phyloP scores from a whole-genome alignment of 2,329 filamentous ascomycete species.

The Lachnellula cervina region DNA sequence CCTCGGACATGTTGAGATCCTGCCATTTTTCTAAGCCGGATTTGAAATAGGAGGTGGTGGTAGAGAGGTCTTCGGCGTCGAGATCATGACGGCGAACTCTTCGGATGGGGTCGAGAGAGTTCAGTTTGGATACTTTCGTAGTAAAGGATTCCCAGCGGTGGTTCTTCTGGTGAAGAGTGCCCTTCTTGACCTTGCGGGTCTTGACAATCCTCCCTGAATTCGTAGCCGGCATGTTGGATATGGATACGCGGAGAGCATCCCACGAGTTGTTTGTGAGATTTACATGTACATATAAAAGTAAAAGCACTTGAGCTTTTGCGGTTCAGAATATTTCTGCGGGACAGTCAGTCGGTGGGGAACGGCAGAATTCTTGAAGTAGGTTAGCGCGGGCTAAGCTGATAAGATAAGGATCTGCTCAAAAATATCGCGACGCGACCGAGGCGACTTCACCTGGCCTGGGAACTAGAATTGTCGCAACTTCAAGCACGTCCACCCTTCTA shows the following conservation, averaged over 20 bases:
- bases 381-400: constrained; percentile 16
- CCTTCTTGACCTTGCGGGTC: constrained; percentile 63
- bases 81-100: constrained; percentile 80
- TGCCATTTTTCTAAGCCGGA: constrained; percentile 81
- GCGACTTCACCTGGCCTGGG: background rate
- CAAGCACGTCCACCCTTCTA: background rate
- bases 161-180: constrained; percentile 71
- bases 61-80: constrained; percentile 70
- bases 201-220: constrained; percentile 64
- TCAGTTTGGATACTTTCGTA: constrained; percentile 83
- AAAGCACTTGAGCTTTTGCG: background rate
- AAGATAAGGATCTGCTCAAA: constrained; percentile 1
- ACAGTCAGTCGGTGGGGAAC: constrained; percentile 4
- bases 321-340: constrained; percentile 8
- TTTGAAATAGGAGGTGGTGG: constrained; percentile 81
- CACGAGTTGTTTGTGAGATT: background rate
- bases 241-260: constrained; percentile 21
- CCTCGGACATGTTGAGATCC: constrained; percentile 83
- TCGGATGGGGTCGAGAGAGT: constrained; percentile 84
- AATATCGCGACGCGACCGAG: background rate
- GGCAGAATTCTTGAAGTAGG: constrained; percentile 8
- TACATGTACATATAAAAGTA: background rate
- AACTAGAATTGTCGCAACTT: background rate
- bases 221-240: constrained; percentile 54
- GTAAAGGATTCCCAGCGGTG: constrained; percentile 92